Conservation (phyloP, 2,329 filamentous ascomycete species). For the Claviceps pazoutovae region DNA sequence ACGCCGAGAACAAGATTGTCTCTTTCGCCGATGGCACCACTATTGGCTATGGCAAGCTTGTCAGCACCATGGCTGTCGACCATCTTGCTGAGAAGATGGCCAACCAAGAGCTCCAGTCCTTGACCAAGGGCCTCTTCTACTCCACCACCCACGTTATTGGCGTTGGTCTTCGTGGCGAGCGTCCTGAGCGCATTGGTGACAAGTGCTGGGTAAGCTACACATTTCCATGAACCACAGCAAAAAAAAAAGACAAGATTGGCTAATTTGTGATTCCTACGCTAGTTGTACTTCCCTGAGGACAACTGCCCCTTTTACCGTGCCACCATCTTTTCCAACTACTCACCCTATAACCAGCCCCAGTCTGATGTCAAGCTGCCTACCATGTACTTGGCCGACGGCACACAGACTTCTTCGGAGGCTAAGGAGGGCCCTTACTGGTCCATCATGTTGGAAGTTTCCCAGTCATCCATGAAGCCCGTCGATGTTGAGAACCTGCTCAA, state of each 20-base stretch:
- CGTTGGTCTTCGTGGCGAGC: conserved; percentile 80
- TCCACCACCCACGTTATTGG: conserved; percentile 95
- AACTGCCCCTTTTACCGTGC: conserved; percentile 99
- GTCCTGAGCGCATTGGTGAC: conserved; percentile 92
- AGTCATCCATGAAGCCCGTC: conserved; percentile 90
- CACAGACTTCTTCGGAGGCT: conserved; percentile 57
- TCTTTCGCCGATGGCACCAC: conserved; percentile 73
- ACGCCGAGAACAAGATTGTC: conserved; percentile 74
- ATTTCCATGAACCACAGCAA: neutral
- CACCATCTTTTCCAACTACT: conserved; percentile 99
- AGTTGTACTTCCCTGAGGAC: conserved; percentile 97
- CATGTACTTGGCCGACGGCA: conserved; percentile 71
- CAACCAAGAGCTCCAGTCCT: conserved; percentile 66
- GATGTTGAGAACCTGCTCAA: conserved; percentile 70
- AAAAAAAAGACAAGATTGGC: neutral
- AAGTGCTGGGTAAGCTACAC: conserved; percentile 75
- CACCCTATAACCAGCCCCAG: conserved; percentile 90
- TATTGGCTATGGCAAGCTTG: conserved; percentile 79
- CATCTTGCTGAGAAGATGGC: conserved; percentile 75
- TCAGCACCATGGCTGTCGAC: conserved; percentile 96
- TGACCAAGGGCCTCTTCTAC: conserved; percentile 90
- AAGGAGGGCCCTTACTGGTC: conserved; percentile 97
- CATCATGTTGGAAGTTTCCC: conserved; percentile 97
- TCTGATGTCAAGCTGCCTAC: conserved; percentile 74
- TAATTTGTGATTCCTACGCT: neutral